Evolutionary conservation across 2,329 filamentous ascomycete species (phyloP), one percentile per base, ranked within the genome.

Genomic region (Verticillium albo-atrum): DNA sequence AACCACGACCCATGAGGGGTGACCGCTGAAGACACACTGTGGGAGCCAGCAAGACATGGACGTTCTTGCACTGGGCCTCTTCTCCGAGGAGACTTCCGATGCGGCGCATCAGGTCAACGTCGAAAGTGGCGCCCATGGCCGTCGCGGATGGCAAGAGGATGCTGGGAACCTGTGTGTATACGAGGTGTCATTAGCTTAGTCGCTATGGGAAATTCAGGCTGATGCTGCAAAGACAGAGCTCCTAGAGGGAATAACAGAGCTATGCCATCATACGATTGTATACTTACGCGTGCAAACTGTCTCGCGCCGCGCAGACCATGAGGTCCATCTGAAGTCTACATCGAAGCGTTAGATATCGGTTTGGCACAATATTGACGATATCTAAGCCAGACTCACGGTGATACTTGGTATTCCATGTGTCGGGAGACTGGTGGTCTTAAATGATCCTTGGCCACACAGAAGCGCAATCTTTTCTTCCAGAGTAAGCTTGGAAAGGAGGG

Each of bases 1-100:
- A 89, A 53, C 84, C 85, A 58, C 85, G 79, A 3, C 85, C 86
- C 35, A 84, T 85, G 0, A 88, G 75, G 3, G 85, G 86, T 3
- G 80, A 83, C 28, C 86, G 79, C 64, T 87, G 82, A 69, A 85
- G 84, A 68, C 86, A 87, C 30, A 88, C 81, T 0, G 85, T 88
- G 1, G 85, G 85, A 1, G 82, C 85, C 28, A 89, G 75, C 17
- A 87, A 74, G 6, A 88, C 75, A 57, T 86, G 77, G 3, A 82
- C 79, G 15, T 82, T 82, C 66, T 88, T 87, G 7, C 62, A 63
- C 56, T 68, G 61, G 14, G 61, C 64, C 26, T 68, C 67, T 5
- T 63, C 58, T 5, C 54, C 55, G 2, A 62, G 62, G 1, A 60
- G 54, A 28, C 61, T 54, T 27, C 61, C 62, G 34, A 4, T 60